Evolutionary conservation across 1,139 yeast species (phyloP), one percentile per base, ranked within the genome.

Genomic region (Yamadazyma atlantica): DNA sequence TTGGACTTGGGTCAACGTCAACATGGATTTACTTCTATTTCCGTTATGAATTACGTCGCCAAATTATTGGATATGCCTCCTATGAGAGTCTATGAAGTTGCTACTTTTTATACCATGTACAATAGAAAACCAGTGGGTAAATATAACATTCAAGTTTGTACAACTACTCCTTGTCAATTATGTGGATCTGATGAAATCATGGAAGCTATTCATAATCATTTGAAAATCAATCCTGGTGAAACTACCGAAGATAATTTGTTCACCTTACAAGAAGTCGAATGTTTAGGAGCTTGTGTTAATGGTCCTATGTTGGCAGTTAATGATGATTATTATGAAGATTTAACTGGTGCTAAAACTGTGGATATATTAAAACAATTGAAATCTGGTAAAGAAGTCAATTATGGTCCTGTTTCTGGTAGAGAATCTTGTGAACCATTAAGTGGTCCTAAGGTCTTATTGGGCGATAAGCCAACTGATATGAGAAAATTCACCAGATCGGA

Each of bases 1-100:
- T 74, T 87, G 50, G 95, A 86, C 57, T 70, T 87, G 52, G 96
- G 95, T 32, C 96, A 87, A 66, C 85, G 95, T 57, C 96, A 87
- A 65, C 72, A 74, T 42, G 96, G 96, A 0, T 87, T 83, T 70
- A 85, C 95, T 34, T 85, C 95, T 34, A 85, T 88, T 49, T 75
- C 90, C 19, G 96, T 89, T 45, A 86, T 92, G 92, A 88, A 90
- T 68, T 89, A 90, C 59, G 95, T 87, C 32, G 96, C 95, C 43
- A 80, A 83, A 64, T 58, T 84, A 56, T 75, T 86, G 55, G 92
- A 86, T 55, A 84, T 87, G 83, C 96, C 96, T 23, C 95, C 95
- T 46, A 87, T 87, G 96, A 80, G 96, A 69, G 96, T 87, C 23
- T 87, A 87, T 62, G 96, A 87, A 62, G 96, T 87, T 44, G 96